Base-by-base conservation (phyloP, 2,329 filamentous ascomycete species). In the Trichophyton mentagrophytes region DNA sequence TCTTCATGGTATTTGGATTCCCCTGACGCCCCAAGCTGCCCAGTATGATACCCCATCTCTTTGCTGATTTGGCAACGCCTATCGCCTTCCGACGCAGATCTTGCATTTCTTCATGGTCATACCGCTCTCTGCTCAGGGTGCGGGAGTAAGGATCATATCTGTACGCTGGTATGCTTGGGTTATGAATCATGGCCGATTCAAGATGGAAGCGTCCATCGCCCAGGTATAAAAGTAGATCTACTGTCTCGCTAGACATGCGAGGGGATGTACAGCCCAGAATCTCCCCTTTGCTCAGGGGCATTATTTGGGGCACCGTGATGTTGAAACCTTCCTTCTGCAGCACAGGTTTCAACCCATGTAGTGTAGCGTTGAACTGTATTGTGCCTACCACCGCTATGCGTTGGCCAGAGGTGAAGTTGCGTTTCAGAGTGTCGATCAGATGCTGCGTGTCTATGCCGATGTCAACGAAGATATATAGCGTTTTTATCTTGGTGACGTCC, bases 131-230 rank as follows among this genome's bases (percentile, higher is more conserved):
- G 1, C 92, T 96, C 30, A 99, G 82, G 62, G 89, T 90, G 57
- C 92, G 84, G 9, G 90, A 93, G 76, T 99, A 99, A 0, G 95
- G 93, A 70, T 99, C 93, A 73, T 99, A 99, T 65, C 93, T 84
- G 75, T 96, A 99, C 1, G 95, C 92, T 0, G 92, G 89, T 40
- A 96, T 83, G 3, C 79, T 76, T 0, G 95, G 93, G 74, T 99
- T 99, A 71, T 97, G 93, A 66, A 99, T 99, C 92, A 99, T 99
- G 69, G 95, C 92, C 69, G 89, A 95, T 75, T 99, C 93, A 49
- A 99, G 86, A 72, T 99, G 93, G 78, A 96, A 96, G 62, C 91
- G 84, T 11, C 91, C 91, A 70, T 96, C 91, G 55, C 91, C 91
- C 13, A 96, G 83, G 71, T 96, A 96, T 1, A 96, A 78, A 53